phyloP scores from a whole-genome alignment of 2,329 filamentous ascomycete genomes.

The Thielaviopsis ethacetica region DNA sequence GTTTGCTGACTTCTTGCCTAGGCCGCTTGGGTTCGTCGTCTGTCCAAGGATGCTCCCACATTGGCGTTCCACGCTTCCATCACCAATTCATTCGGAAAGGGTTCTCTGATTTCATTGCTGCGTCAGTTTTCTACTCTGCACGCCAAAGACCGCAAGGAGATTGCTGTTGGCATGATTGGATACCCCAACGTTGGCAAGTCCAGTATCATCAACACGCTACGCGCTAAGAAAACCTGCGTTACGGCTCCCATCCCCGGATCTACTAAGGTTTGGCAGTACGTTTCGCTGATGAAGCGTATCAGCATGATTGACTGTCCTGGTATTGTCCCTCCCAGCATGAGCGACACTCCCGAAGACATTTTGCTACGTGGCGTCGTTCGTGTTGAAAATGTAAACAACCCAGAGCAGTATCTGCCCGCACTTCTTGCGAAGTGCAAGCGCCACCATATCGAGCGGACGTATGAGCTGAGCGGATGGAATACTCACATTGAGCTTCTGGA shows the following conservation, averaged over 20 bases:
- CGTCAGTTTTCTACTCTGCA: slow-evolving; percentile 87
- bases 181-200: slow-evolving; percentile 85
- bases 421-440: slow-evolving; percentile 66
- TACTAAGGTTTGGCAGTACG: slow-evolving; percentile 96
- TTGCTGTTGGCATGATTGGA: slow-evolving; percentile 72
- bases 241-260: slow-evolving; percentile 74
- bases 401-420: slow-evolving; percentile 84
- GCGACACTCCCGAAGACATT: slow-evolving; percentile 74
- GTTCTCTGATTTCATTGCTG: slow-evolving; percentile 77
- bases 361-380: slow-evolving; percentile 80
- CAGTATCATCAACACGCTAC: slow-evolving; percentile 89
- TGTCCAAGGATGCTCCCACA: slow-evolving; percentile 86
- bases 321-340: slow-evolving; percentile 77
- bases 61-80: slow-evolving; percentile 89
- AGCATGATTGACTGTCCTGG: slow-evolving; percentile 88
- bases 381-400: slow-evolving; percentile 91
- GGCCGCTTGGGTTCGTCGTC: slow-evolving; percentile 80
- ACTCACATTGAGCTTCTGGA: slow-evolving; percentile 73
- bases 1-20: slow-evolving; percentile 23
- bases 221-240: slow-evolving; percentile 85
- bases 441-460: slow-evolving; percentile 83
- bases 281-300: slow-evolving; percentile 86
- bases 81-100: slow-evolving; percentile 93
- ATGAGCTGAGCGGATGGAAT: slow-evolving; percentile 67
- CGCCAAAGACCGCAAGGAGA: slow-evolving; percentile 69